Conservation (phyloP, 139 green algal genomes). For the Asterochloris sp. region DNA sequence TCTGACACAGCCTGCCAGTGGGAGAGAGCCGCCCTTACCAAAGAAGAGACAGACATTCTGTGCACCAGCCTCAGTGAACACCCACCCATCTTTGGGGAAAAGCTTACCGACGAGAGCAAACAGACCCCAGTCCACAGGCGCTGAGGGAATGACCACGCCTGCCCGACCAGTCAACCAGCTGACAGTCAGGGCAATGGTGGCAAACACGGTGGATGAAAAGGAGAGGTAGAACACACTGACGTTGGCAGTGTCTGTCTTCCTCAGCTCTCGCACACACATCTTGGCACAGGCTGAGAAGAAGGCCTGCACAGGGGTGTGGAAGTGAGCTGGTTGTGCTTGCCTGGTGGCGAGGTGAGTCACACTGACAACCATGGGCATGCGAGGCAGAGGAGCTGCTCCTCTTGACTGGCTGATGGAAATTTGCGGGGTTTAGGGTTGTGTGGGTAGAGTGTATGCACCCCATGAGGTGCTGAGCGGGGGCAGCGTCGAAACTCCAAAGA, state of each 20-base stretch:
- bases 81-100: neutral
- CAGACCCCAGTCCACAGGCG: conserved; percentile 6
- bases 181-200: conserved; percentile 5
- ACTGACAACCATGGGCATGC: too few relatives aligned
- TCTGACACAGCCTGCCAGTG: neutral
- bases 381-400: too few relatives aligned
- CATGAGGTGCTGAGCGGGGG: too few relatives aligned
- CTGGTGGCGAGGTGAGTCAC: too few relatives aligned
- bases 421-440: too few relatives aligned
- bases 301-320: conserved; percentile 14
- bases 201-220: conserved; percentile 14
- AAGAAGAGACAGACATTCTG: conserved; percentile 61
- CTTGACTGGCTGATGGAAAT: too few relatives aligned
- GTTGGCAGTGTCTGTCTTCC: conserved; percentile 22
- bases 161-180: neutral
- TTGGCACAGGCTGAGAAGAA: conserved; percentile 31
- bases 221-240: conserved; percentile 31
- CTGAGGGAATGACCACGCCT: conserved; percentile 4
- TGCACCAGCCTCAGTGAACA: neutral
- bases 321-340: too few relatives aligned
- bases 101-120: conserved; percentile 6
- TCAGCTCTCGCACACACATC: conserved; percentile 35
- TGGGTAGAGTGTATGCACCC: too few relatives aligned
- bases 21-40: conserved; percentile 42
- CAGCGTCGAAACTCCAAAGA: too few relatives aligned